These are phyloP conservation scores for Bipolaris bicolor DNA, from an alignment of 2,329 filamentous ascomycete genomes.

Conservation along the genomic window DNA sequence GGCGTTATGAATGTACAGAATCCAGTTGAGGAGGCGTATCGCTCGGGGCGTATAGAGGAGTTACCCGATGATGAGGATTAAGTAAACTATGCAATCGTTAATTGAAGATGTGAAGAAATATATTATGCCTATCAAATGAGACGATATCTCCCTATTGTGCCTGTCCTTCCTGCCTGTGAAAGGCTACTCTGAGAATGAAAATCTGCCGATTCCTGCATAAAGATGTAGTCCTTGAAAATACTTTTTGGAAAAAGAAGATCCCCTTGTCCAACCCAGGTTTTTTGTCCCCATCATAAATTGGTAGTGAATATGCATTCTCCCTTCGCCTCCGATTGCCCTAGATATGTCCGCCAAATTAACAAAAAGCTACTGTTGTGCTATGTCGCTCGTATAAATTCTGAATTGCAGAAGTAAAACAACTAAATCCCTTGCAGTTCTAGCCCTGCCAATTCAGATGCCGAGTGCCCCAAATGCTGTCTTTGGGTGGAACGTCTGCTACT, in stretches of 20 bases:
- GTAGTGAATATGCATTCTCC: background rate
- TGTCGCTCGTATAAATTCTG: background rate
- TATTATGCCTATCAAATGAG: no score
- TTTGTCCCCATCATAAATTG: no score
- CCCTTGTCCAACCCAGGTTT: no score
- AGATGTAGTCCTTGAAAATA: no score
- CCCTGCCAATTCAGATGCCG: no score
- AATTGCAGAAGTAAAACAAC: background rate
- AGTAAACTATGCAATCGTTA: no score
- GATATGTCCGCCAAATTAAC: background rate
- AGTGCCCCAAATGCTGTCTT: background rate
- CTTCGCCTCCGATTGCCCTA: background rate
- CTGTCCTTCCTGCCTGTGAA: background rate
- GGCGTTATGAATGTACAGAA: conserved; percentile 81
- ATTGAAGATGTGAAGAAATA: background rate
- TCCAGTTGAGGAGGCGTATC: conserved; percentile 72
- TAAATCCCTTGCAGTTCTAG: background rate
- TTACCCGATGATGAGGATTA: conserved; percentile 59
- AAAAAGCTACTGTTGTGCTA: background rate
- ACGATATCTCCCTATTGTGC: background rate
- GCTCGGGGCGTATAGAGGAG: conserved; percentile 74
- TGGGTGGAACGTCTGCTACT: background rate
- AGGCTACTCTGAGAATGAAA: background rate
- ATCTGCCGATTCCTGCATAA: no score
- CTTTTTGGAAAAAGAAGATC: background rate